Conservation (phyloP, 1,284 basidiomycete species). For the Cryptococcus hybrid region DNA sequence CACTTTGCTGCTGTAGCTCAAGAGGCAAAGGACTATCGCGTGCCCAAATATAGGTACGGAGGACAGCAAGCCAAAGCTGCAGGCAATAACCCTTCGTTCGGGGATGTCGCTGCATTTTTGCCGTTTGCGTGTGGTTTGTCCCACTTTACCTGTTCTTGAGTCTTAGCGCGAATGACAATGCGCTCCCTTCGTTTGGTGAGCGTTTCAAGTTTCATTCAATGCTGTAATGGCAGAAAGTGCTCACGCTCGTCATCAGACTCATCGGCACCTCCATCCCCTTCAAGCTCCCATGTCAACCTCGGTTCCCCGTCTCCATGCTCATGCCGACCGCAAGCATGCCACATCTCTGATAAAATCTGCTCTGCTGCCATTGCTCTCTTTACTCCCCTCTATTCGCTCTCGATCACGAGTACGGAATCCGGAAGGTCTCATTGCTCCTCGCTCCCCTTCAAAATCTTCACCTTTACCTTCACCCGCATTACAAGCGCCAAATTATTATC, state of each 20-base stretch:
- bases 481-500: constrained; percentile 30
- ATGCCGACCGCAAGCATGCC: constrained; percentile 33
- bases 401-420: constrained; percentile 32
- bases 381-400: constrained; percentile 40
- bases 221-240: neutral
- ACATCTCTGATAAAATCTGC: constrained; percentile 65
- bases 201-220: constrained; percentile 1
- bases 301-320: constrained; percentile 7
- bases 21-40: constrained; percentile 50
- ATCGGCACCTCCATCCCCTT: constrained; percentile 28
- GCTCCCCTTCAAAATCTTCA: constrained; percentile 46
- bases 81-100: constrained; percentile 61
- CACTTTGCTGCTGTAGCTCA: constrained; percentile 71
- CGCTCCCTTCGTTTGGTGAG: constrained; percentile 62
- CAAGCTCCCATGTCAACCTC: constrained; percentile 29
- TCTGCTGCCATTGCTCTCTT: constrained; percentile 52
- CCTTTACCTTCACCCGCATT: constrained; percentile 35
- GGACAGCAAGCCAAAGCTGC: constrained; percentile 7
- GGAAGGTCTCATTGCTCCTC: constrained; percentile 64
- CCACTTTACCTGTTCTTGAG: constrained; percentile 90
- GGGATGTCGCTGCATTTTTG: constrained; percentile 89
- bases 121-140: constrained; percentile 85
- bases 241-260: constrained; percentile 4
- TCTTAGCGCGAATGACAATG: constrained; percentile 91
- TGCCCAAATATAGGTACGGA: constrained; percentile 35